Evolutionary conservation across 805 yeast genomes (phyloP).

Genomic region (Huiozyma naganishii): DNA sequence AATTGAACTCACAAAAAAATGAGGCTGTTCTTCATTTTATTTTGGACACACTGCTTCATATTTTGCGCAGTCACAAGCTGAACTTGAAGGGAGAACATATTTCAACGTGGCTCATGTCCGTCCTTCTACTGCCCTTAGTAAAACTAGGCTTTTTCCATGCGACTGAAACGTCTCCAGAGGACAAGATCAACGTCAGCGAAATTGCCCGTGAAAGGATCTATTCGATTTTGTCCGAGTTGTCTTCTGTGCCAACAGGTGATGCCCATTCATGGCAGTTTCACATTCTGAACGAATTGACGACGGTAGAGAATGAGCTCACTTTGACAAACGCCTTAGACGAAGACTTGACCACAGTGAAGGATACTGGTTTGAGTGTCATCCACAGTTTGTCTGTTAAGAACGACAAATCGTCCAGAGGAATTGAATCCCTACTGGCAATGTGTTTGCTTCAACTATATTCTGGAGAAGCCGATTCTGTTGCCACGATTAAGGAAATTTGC

Average conservation of each 20-base stretch:
- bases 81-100: constrained; percentile 8
- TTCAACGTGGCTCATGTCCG: constrained; percentile 12
- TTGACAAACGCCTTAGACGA: constrained; percentile 44
- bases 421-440: constrained; percentile 70
- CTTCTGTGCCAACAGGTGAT: constrained; percentile 31
- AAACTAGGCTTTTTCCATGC: constrained; percentile 22
- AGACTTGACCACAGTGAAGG: constrained; percentile 39
- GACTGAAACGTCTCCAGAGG: constrained; percentile 7
- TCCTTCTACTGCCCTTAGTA: constrained; percentile 24
- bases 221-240: constrained; percentile 53
- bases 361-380: constrained; percentile 40
- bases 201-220: constrained; percentile 52
- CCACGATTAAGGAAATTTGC: constrained; percentile 58
- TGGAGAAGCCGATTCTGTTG: constrained; percentile 67
- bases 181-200: constrained; percentile 4
- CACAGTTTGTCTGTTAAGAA: constrained; percentile 26
- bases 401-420: constrained; percentile 39
- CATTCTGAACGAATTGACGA: constrained; percentile 33
- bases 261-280: constrained; percentile 44
- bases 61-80: constrained; percentile 38
- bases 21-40: constrained; percentile 35
- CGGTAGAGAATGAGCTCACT: constrained; percentile 16
- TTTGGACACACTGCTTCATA: constrained; percentile 44
- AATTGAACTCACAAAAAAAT: constrained; percentile 6
- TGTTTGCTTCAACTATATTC: constrained; percentile 65